Evolutionary conservation across 2,329 filamentous ascomycete species (phyloP), one percentile per base, ranked within the genome.

Genomic region (Saccharata proteae): DNA sequence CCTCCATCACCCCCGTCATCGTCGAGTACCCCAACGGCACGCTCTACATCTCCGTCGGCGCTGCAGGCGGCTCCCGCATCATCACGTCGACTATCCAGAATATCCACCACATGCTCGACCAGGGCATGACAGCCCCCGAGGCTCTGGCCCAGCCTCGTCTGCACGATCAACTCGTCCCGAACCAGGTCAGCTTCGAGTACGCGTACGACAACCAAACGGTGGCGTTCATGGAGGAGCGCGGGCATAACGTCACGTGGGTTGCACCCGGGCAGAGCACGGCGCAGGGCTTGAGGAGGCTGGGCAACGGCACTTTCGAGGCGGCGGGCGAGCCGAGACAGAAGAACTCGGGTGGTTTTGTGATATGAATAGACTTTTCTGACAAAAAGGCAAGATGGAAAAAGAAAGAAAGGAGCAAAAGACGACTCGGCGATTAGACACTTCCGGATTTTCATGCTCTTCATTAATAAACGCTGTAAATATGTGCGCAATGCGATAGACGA

Each of bases 111-210:
- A 65, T 82, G 5, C 58, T 93, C 3, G 78, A 88, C 45, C 67
- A 73, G 39, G 61, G 62, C 10, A 61, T 76, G 54, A 71, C 66
- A 1, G 64, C 76, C 4, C 53, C 58, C 0, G 60, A 78, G 30
- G 79, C 82, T 1, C 62, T 92, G 10, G 63, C 61, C 0, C 54
- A 68, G 44, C 80, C 80, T 0, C 64, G 85, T 6, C 58, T 92
- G 14, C 85, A 93, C 47, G 82, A 93, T 48, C 85, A 93, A 57
- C 61, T 93, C 7, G 62, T 84, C 32, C 85, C 84, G 0, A 77
- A 84, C 43, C 56, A 58, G 29, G 67, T 76, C 2, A 60, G 59
- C 0, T 76, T 90, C 32, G 84, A 93, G 55, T 72, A 71, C 18
- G 53, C 53, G 0, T 92, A 80, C 42, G 67, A 81, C 42, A 77